Base-by-base conservation (phyloP, 140 eudicot species). In the Senecio squalidus region DNA sequence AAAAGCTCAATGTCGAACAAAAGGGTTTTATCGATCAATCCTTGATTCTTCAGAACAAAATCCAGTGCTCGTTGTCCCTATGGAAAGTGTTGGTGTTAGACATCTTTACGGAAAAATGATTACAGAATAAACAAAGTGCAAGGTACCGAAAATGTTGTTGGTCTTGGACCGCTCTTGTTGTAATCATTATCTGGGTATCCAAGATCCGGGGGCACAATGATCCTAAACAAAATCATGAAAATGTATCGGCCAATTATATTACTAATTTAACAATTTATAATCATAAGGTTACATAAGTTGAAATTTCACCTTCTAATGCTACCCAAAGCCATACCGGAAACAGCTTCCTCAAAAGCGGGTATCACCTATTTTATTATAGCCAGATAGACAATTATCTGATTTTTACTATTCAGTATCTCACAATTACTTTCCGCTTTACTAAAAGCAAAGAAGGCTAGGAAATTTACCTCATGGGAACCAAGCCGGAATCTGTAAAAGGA, bases 281-380 rank as follows among this genome's bases (percentile, higher is more conserved):
- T 55, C 16, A 16, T 9, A 6, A 54, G 27, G n/a, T 4, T n/a
- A 29, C 30, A 4, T 48, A 47, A 22, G 40, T 16, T 6, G 43
- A 54, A 29, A 54, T 2, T 24, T 40, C 62, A 91, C 98, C 98
- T 86, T 86, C 98, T 72, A 50, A 91, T 65, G 60, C 98, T 94
- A 49, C 98, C 98, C 64, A 72, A 69, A 58, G 94, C 78, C 95
- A 91, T 91, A 80, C 96, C 96, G 36, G 82, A 48, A 71, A 91
- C 84, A 71, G 98, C 98, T 79, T 91, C 98, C 77, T 91, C 97
- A 76, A 91, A 91, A 52, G 96, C 98, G 28, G 98, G 96, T 41
- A 91, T 86, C 61, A 89, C 97, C 97, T 89, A 77, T n/a, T n/a
- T n/a, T n/a, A 41, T 18, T 47, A 14, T 31, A 47, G 23, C 47